These are phyloP conservation scores for Colletotrichum sp. DNA, from an alignment of 2,329 filamentous ascomycete genomes.

Conservation along the genomic window DNA sequence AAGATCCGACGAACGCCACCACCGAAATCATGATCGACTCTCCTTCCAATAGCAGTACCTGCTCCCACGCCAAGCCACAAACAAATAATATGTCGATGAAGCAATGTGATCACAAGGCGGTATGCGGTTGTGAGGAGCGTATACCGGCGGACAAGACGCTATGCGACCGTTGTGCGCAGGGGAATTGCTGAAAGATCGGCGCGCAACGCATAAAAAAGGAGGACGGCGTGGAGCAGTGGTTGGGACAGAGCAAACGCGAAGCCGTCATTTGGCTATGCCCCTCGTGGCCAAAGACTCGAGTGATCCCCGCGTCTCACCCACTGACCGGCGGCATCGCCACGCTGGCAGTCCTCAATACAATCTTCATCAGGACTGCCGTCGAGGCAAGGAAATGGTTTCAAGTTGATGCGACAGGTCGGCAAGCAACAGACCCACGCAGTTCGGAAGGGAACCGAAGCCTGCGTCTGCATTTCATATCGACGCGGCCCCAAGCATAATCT, in stretches of 20 bases:
- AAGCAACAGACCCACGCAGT: background rate
- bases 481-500: background rate
- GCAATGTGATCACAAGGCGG: conserved; percentile 23
- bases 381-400: background rate
- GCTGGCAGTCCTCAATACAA: background rate
- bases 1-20: background rate
- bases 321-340: background rate
- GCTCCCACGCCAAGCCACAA: background rate
- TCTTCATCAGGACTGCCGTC: background rate
- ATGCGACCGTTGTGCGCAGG: conserved; percentile 20
- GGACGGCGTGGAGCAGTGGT: background rate
- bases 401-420: background rate
- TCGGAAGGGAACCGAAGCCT: background rate
- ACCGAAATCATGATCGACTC: background rate
- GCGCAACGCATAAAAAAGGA: background rate
- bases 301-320: background rate
- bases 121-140: conserved; percentile 20
- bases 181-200: background rate
- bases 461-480: background rate
- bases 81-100: conserved; percentile 22
- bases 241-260: background rate
- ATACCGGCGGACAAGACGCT: conserved; percentile 23
- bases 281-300: background rate
- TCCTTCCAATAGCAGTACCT: background rate
- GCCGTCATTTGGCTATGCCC: background rate